These are phyloP conservation scores for Suhomyces maxii DNA, from an alignment of 1,139 yeast genomes.

Conservation along the genomic window DNA sequence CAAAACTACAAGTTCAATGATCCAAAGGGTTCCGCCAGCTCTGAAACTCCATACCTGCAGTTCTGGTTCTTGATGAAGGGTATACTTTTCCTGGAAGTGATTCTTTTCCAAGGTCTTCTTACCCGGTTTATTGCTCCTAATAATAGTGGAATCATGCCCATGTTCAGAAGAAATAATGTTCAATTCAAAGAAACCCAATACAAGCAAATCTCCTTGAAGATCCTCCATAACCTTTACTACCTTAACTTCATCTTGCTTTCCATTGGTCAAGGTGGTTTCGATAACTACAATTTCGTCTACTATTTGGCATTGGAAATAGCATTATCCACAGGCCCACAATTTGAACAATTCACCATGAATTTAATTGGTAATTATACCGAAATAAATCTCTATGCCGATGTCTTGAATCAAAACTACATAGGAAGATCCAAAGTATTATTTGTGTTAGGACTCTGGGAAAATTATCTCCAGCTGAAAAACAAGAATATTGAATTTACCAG, in stretches of 20 bases:
- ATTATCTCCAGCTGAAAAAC: conserved; percentile 42
- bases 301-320: conserved; percentile 49
- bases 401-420: conserved; percentile 32
- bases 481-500: conserved; percentile 27
- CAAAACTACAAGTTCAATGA: conserved; percentile 26
- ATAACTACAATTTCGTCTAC: conserved; percentile 66
- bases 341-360: conserved; percentile 40
- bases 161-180: conserved; percentile 9
- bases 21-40: conserved; percentile 14
- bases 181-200: conserved; percentile 22
- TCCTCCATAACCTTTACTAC: conserved; percentile 50
- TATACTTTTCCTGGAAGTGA: conserved; percentile 49
- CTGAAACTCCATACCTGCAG: conserved; percentile 20
- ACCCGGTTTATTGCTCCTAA: conserved; percentile 34
- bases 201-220: conserved; percentile 32
- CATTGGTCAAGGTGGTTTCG: conserved; percentile 72
- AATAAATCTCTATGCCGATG: conserved; percentile 37
- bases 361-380: conserved; percentile 44
- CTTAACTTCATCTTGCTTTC: conserved; percentile 56
- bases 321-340: conserved; percentile 28
- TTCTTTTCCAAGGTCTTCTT: conserved; percentile 58
- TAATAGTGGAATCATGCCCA: conserved; percentile 11
- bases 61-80: conserved; percentile 44
- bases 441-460: conserved; percentile 60
- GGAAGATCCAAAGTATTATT: conserved; percentile 55